Conservation (phyloP, 768 basidiomycete species). For the Pisolithus marmoratus region DNA sequence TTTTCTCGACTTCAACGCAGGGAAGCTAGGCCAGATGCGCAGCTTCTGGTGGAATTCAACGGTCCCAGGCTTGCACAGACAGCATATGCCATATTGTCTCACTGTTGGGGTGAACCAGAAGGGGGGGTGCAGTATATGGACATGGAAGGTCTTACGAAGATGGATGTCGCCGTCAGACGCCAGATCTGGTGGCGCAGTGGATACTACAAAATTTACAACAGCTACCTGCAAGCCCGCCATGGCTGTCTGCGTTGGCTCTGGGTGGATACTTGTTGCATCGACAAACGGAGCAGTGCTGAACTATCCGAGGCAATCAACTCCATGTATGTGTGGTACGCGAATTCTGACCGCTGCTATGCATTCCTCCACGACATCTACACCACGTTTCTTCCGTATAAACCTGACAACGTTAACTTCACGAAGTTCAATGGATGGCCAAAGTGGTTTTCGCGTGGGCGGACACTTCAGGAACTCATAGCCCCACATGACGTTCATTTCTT, state of each 20-base stretch:
- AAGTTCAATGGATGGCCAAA: background rate
- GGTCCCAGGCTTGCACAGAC: background rate
- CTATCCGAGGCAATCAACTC: too few relatives aligned
- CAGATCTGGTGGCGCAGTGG: background rate
- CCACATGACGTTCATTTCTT: background rate
- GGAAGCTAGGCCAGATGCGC: too few relatives aligned
- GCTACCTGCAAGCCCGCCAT: too few relatives aligned
- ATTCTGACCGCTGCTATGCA: too few relatives aligned
- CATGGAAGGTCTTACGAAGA: background rate
- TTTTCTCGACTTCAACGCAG: too few relatives aligned
- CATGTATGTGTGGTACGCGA: too few relatives aligned
- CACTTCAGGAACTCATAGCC: too few relatives aligned
- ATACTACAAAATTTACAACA: too few relatives aligned
- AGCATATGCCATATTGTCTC: background rate
- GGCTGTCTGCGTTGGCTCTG: too few relatives aligned
- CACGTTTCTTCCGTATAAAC: background rate
- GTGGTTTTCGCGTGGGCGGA: background rate
- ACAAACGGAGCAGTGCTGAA: too few relatives aligned
- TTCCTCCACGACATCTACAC: background rate
- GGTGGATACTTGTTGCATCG: too few relatives aligned
- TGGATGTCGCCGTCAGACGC: background rate
- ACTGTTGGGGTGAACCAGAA: background rate
- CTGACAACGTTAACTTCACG: background rate
- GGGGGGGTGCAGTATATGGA: background rate
- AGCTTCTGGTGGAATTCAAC: too few relatives aligned